Percentiles rank a stretch among this genome's conserved stretches.
These are phyloP conservation scores for Salpingoeca rosetta DNA, from an alignment of 78 protist species.

Conservation along the genomic window DNA sequence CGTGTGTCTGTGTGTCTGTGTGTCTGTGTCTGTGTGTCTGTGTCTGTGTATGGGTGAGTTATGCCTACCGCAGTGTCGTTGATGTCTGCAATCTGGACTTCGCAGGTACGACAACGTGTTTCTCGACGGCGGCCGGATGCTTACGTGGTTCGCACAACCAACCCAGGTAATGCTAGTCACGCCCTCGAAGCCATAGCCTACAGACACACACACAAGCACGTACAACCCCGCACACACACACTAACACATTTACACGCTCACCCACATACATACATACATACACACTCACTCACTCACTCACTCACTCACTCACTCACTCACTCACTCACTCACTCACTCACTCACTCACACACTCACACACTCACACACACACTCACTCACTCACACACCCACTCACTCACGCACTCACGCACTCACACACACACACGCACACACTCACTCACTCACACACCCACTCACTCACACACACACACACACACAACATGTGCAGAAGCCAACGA, in stretches of 20 bases:
- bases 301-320: not conserved
- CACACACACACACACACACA: not conserved
- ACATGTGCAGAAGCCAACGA: not conserved
- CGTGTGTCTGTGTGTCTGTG: not conserved
- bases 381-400: not conserved
- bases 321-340: not conserved
- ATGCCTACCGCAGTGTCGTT: not conserved
- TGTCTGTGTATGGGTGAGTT: not conserved
- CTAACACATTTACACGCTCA: not conserved
- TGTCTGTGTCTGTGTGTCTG: not conserved
- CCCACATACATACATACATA: not conserved
- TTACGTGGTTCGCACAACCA: not conserved
- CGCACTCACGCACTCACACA: not conserved
- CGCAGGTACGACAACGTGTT: not conserved
- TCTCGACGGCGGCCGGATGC: not conserved
- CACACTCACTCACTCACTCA: not conserved
- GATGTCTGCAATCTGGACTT: not conserved
- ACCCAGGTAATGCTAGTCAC: not conserved
- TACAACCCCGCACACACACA: not conserved
- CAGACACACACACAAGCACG: not conserved
- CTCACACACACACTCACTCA: not conserved
- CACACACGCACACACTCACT: not conserved
- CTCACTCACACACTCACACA: not conserved
- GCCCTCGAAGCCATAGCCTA: not conserved
- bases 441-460: not conserved